Base-by-base conservation (phyloP, 108 stramenopile species). In the Mayamaea pseudoterrestris region DNA sequence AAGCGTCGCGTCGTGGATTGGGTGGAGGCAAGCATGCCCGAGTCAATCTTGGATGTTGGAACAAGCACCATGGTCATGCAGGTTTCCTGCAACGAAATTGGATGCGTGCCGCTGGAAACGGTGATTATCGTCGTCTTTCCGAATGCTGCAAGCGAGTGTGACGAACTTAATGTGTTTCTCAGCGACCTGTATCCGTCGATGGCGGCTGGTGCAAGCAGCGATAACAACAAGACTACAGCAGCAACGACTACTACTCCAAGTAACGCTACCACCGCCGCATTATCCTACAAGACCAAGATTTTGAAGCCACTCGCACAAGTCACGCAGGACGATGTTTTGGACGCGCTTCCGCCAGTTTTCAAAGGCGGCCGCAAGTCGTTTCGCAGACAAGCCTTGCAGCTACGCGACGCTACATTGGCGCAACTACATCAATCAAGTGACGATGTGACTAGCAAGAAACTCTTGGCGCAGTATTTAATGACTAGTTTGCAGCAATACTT, bases 1-100 rank as follows among this genome's bases (percentile, higher is more conserved):
- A 91, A 91, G 51, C 76, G 77, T 16, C 68, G 75, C 20, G 75
- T 91, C 44, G 75, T 91, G 5, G 52, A 70, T 27, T 61, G 57
- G 16, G 61, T 91, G 41, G 89, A 91, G 66, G 50, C 60, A 1
- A 74, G 69, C 28, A 86, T 91, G 31, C 81, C 81, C 35, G 79
- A 83, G 41, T 58, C 70, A 23, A 69, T 73, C 9, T 50, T 91
- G 12, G 83, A 86, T 27, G 30, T 81, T 41, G 89, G 89, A 1
- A 81, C 80, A 20, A 53, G 62, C 1, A 83, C 88, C 13, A 83
- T 92, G 85, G 84, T 76, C 25, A 92, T 92, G 90, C 76, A 92
- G 66, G 80, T 85, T 7, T 58, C 73, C 1, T 92, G 90, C 57
- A 61, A 66, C 35, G 69, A 73, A 20, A 83, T 81, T 2, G 83